Percentiles rank a stretch among this genome's conserved stretches.
These are phyloP conservation scores for Colletotrichum navitas DNA, from an alignment of 2,329 filamentous ascomycete species.

Conservation along the genomic window DNA sequence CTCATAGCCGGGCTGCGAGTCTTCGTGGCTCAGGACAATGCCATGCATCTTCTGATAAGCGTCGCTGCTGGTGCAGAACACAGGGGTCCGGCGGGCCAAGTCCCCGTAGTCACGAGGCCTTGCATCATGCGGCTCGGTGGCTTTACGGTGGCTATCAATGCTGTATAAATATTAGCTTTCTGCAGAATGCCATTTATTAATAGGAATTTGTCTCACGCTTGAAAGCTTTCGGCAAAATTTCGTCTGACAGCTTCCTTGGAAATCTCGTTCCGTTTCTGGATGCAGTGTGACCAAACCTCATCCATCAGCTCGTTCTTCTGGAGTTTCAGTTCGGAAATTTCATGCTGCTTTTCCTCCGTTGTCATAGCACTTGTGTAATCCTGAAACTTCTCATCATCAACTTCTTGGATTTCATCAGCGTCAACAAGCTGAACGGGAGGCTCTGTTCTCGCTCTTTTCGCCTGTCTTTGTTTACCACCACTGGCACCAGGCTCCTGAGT, in stretches of 20 bases:
- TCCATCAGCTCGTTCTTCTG: neutral
- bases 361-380: no score
- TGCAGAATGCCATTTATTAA: constrained; percentile 47
- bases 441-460: no score
- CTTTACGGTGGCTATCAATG: neutral
- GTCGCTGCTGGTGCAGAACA: constrained; percentile 75
- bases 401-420: no score
- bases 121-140: no score
- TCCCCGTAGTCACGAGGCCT: constrained; percentile 68
- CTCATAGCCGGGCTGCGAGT: constrained; percentile 64
- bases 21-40: neutral
- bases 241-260: constrained; percentile 50
- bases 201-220: constrained; percentile 57
- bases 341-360: no score
- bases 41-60: constrained; percentile 74
- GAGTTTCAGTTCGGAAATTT: neutral
- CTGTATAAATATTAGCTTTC: constrained; percentile 57
- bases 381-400: no score
- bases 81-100: constrained; percentile 66
- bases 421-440: no score
- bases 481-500: no score
- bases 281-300: constrained; percentile 52
- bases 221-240: constrained; percentile 48
- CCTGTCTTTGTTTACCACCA: no score
- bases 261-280: constrained; percentile 68